Evolutionary conservation across 1,284 basidiomycete genomes (phyloP), one percentile per base, ranked within the genome.

Genomic region (Leccinum pachyderme): DNA sequence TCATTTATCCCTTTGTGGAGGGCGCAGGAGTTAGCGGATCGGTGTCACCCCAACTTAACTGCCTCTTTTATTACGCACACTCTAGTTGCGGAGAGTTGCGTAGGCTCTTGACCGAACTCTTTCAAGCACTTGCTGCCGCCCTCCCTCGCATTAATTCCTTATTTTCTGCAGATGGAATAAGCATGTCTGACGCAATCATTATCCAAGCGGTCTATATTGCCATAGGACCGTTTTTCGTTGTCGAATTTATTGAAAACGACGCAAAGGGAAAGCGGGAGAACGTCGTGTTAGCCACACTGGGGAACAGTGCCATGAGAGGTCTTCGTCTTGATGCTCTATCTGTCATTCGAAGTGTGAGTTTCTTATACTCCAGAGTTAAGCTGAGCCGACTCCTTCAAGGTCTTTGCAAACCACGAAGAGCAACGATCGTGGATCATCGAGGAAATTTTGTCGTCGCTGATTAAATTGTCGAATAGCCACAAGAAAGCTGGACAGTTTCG

Each of bases 381-480:
- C 50, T 37, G 18, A 32, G 41, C 51, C 54, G 12, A 63, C 45
- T 18, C 45, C 43, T 48, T 51, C 25, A 64, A 93, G 87, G 87
- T 96, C 29, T 98, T 98, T 66, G 91, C 93, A 7, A 89, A 87
- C 59, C 87, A 97, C 61, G 86, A 91, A 56, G 86, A 89, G 37
- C 96, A 99, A 71, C 79, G 96, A 1, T 84, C 87, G 1, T 98
- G 95, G 94, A 96, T 98, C 59, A 89, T 99, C 22, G 95, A 98
- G 69, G 96, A 98, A 71, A 94, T 98, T 31, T 71, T 99, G 18
- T 83, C 86, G 4, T 94, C 92, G 0, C 75, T 98, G 48, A 93
- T 93, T 61, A 94, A 91, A 70, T 78, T 97, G 7, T 92, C 92
- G 0, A 94, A 97, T 62, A 83, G 87, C 46, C 95, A 93, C 65